Evolutionary conservation across 805 yeast genomes (phyloP).

Genomic region (Wickerhamomyces bovis): DNA sequence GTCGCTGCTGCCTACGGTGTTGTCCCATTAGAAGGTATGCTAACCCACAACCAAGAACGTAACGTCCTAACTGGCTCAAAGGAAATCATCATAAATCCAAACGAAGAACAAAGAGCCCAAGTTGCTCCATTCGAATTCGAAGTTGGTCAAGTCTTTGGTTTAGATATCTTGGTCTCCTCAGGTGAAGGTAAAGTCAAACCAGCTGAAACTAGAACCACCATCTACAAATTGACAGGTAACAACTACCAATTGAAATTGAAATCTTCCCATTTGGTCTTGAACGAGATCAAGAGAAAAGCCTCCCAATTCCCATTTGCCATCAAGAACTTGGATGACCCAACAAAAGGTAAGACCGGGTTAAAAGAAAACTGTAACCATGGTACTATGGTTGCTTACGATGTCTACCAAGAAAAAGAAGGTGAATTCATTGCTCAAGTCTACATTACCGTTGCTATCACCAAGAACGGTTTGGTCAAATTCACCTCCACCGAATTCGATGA

Average conservation of each 20-base stretch:
- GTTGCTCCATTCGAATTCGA: conserved; percentile 62
- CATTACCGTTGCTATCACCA: conserved; percentile 71
- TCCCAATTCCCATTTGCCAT: conserved; percentile 66
- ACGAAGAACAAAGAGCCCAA: conserved; percentile 56
- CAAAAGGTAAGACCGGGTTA: conserved; percentile 68
- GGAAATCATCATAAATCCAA: conserved; percentile 71
- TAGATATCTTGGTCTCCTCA: conserved; percentile 63
- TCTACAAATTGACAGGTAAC: conserved; percentile 67
- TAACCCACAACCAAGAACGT: conserved; percentile 62
- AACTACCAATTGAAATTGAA: conserved; percentile 65
- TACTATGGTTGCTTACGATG: conserved; percentile 61
- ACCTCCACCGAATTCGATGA: conserved; percentile 50
- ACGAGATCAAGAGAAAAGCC: conserved; percentile 61
- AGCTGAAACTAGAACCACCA: conserved; percentile 56
- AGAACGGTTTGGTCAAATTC: conserved; percentile 62
- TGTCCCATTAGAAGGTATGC: conserved; percentile 69
- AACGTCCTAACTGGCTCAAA: conserved; percentile 68
- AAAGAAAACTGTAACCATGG: conserved; percentile 66
- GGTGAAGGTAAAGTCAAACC: conserved; percentile 59
- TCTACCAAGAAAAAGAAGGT: conserved; percentile 60
- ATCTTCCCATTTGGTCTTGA: conserved; percentile 59
- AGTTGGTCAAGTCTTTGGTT: conserved; percentile 72
- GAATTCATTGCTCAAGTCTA: conserved; percentile 64
- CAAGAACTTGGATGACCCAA: conserved; percentile 59
- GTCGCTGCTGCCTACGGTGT: conserved; percentile 56